Evolutionary conservation across 2,329 filamentous ascomycete species (phyloP), one percentile per base, ranked within the genome.

Genomic region (Stachybotrys echinatus): DNA sequence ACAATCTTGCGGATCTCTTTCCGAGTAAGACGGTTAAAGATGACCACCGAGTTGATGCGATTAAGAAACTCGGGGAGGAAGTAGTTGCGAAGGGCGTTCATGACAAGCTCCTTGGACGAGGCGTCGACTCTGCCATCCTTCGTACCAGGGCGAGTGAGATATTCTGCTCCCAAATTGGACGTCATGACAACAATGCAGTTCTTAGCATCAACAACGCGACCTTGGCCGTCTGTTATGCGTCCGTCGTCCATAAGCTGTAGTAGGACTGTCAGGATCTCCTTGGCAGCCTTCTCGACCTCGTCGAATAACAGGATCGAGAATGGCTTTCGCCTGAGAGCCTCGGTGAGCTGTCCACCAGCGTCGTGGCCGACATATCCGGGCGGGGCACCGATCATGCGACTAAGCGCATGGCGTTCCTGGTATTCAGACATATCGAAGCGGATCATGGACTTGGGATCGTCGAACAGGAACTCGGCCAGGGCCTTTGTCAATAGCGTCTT

Each of bases 161-260:
- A 95, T 68, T 97, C 94, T 27, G 94, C 94, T 57, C 94, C 94
- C 54, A 99, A 71, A 74, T 99, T 99, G 62, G 91, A 96, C 0
- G 94, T 99, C 91, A 99, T 95, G 71, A 99, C 94, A 42, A 99
- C 92, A 59, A 99, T 97, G 67, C 92, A 97, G 79, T 99, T 99
- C 73, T 87, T 90, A 53, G 92, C 94, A 62, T 99, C 94, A 49
- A 99, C 85, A 46, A 96, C 79, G 67, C 94, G 85, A 65, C 94
- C 94, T 81, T 97, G 95, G 45, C 94, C 94, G 65, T 99, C 94
- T 14, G 94, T 99, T 70, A 99, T 97, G 62, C 94, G 91, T 23
- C 94, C 94, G 64, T 99, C 94, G 63, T 99, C 94, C 91, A 99
- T 97, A 63, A 99, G 89, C 70, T 99, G 94, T n/a, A 99, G 83